Percentiles rank a stretch among this genome's conserved stretches.
Conservation (phyloP, 805 yeast species). For the Millerozyma miso region DNA sequence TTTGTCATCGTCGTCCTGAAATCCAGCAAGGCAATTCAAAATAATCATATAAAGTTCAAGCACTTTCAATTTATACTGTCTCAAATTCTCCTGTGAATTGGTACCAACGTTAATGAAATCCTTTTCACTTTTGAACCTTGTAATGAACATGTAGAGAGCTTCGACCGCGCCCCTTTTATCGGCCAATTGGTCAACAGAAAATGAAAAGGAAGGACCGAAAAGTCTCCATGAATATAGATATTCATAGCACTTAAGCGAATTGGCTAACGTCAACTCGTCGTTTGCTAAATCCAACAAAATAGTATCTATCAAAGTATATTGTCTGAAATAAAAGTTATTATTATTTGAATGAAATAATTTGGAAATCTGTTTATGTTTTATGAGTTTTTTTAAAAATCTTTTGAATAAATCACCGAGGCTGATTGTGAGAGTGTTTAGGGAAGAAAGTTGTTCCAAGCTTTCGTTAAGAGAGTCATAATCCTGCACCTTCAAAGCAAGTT, state of each 20-base stretch:
- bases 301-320: conserved; percentile 30
- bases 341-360: conserved; percentile 18
- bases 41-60: conserved; percentile 41
- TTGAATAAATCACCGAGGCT: conserved; percentile 12
- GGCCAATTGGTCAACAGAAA: conserved; percentile 12
- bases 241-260: conserved; percentile 32
- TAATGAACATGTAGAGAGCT: conserved; percentile 34
- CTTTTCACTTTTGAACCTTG: conserved; percentile 27
- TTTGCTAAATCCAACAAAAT: conserved; percentile 31
- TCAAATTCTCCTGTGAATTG: conserved; percentile 18
- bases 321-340: conserved; percentile 15
- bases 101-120: conserved; percentile 12
- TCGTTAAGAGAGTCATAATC: conserved; percentile 17
- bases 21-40: conserved; percentile 33
- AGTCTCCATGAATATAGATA: conserved; percentile 40
- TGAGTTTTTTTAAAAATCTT: conserved; percentile 23
- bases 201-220: conserved; percentile 16
- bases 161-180: conserved; percentile 39
- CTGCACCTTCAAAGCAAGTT: conserved; percentile 19
- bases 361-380: conserved; percentile 18
- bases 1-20: conserved; percentile 28
- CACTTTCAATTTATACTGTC: conserved; percentile 33
- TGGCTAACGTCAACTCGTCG: conserved; percentile 23
- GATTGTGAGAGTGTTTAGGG: not conserved
- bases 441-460: conserved; percentile 14